These are phyloP conservation scores for Pleurotus sapidus DNA, from an alignment of 768 basidiomycete genomes.

Conservation along the genomic window DNA sequence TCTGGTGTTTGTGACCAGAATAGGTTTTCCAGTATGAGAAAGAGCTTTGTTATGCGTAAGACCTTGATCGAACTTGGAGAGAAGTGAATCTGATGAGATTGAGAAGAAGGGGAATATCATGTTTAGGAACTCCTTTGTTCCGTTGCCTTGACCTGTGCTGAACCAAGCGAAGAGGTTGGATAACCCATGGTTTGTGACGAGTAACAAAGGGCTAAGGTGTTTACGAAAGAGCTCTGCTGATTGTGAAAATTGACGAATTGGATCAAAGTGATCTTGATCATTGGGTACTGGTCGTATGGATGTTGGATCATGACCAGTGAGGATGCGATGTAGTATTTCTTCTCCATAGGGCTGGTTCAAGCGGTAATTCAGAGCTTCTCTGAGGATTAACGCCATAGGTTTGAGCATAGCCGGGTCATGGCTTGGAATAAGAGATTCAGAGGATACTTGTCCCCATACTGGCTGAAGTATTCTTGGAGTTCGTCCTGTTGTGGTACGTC, in stretches of 20 bases:
- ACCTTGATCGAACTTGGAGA: too few relatives aligned
- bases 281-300: neutral
- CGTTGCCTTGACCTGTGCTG: neutral
- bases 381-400: neutral
- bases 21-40: neutral
- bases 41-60: too few relatives aligned
- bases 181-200: neutral
- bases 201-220: neutral
- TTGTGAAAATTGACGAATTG: neutral
- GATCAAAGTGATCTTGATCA: neutral
- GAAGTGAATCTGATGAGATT: too few relatives aligned
- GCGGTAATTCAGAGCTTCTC: neutral
- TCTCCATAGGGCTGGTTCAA: neutral
- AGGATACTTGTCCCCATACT: neutral
- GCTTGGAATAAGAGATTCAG: neutral
- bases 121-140: neutral
- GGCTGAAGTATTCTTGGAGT: too few relatives aligned
- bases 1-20: neutral
- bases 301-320: neutral
- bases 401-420: neutral
- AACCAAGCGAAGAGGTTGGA: constrained; percentile 1
- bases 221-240: neutral
- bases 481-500: too few relatives aligned
- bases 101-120: too few relatives aligned
- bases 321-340: neutral